A percentile compares a stretch with the other conserved stretches of the same genome.
phyloP scores from a whole-genome alignment of 768 basidiomycete species.

The Kockovaella imperatae region DNA sequence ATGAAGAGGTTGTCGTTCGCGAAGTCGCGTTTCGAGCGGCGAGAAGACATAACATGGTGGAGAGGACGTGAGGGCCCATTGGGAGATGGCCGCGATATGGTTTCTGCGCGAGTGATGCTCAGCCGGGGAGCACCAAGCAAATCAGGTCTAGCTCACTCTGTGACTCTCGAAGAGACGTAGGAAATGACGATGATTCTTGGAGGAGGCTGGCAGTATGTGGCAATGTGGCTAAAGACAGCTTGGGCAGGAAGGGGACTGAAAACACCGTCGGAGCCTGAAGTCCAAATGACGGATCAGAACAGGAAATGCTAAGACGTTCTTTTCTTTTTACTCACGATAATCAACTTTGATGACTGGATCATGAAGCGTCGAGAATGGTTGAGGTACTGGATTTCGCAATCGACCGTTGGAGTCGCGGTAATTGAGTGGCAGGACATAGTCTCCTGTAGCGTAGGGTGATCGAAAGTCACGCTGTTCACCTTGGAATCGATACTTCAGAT shows the following conservation, averaged over 20 bases:
- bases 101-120: conserved; percentile 15
- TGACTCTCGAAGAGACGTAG: conserved; percentile 34
- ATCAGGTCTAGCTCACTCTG: conserved; percentile 21
- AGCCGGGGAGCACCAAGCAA: not conserved
- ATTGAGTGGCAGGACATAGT: conserved; percentile 19
- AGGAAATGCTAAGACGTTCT: no score
- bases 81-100: conserved; percentile 31
- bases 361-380: conserved; percentile 37
- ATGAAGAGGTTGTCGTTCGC: conserved; percentile 24
- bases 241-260: conserved; percentile 38
- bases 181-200: conserved; percentile 40
- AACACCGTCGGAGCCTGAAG: conserved; percentile 37
- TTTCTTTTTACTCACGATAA: conserved; percentile 26
- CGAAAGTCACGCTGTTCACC: conserved; percentile 7
- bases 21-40: conserved; percentile 35
- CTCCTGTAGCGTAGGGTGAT: conserved; percentile 15
- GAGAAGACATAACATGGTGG: conserved; percentile 36
- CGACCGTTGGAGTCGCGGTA: conserved; percentile 10
- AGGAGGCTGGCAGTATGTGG: conserved; percentile 33
- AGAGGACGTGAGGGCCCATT: conserved; percentile 30
- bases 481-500: conserved; percentile 42
- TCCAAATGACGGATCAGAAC: no score
- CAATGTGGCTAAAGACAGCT: conserved; percentile 39
- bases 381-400: conserved; percentile 28
- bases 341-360: conserved; percentile 42